Conservation (phyloP, 495 filamentous ascomycete species). For the Xylaria longipes region DNA sequence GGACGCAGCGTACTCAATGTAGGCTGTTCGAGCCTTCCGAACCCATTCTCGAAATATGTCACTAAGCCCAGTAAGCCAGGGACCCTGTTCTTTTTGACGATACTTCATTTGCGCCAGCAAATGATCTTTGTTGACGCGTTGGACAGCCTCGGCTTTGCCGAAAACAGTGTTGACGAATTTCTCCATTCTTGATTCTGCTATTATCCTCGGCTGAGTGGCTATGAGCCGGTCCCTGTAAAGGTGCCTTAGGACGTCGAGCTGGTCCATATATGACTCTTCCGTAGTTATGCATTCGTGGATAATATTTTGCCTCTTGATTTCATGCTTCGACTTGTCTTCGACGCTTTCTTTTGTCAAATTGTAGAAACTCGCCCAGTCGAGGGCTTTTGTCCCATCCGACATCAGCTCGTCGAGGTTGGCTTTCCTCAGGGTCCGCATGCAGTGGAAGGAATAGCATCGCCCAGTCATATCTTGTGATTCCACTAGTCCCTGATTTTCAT, state of each 20-base stretch:
- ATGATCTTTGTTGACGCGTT: conserved; percentile 90
- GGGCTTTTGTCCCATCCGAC: conserved; percentile 69
- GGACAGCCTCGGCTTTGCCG: conserved; percentile 86
- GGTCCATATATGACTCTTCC: conserved; percentile 88
- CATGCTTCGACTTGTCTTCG: conserved; percentile 76
- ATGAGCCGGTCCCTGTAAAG: conserved; percentile 86
- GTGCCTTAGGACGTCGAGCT: conserved; percentile 80
- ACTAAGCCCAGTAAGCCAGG: conserved; percentile 91
- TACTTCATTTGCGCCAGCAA: conserved; percentile 97
- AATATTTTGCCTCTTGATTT: conserved; percentile 91
- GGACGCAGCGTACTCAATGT: conserved; percentile 89
- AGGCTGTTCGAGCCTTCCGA: conserved; percentile 84
- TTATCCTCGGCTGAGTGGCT: conserved; percentile 77
- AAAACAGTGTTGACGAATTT: conserved; percentile 88
- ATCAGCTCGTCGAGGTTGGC: conserved; percentile 78
- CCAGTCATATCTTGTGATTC: conserved; percentile 59
- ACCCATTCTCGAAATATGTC: conserved; percentile 99
- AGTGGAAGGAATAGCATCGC: conserved; percentile 93
- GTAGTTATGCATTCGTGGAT: conserved; percentile 95
- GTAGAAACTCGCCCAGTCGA: conserved; percentile 94
- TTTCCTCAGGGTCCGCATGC: conserved; percentile 91
- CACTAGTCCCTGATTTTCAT: conserved; percentile 66
- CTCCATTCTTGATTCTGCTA: conserved; percentile 71
- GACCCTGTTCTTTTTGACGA: conserved; percentile 94
- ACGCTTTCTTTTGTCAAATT: conserved; percentile 78